Percentiles rank a stretch among this genome's conserved stretches.
Conservation (phyloP, 1,284 basidiomycete genomes). For the Leccinum griseonigrum region DNA sequence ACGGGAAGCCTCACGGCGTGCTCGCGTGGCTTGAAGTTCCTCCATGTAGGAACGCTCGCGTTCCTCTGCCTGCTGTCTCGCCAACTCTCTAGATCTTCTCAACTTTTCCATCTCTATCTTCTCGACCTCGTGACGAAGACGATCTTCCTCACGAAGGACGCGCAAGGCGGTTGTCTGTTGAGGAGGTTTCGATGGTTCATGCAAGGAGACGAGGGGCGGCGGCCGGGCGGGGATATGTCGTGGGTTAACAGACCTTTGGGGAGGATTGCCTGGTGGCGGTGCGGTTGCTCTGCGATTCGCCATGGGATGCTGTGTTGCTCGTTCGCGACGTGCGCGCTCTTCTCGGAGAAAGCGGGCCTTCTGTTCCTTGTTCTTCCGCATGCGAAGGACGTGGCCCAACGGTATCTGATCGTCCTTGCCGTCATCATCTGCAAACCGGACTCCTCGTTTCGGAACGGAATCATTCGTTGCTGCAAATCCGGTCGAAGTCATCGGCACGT, state of each 20-base stretch:
- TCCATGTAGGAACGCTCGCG: constrained; percentile 54
- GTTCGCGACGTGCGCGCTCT: constrained; percentile 52
- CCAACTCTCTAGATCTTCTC: constrained; percentile 52
- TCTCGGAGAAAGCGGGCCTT: constrained; percentile 65
- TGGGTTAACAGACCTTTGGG: constrained; percentile 14
- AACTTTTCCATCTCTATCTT: constrained; percentile 52
- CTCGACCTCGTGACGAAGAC: constrained; percentile 48
- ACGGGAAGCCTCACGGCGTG: constrained; percentile 57
- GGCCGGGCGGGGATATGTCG: constrained; percentile 20
- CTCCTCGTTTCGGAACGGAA: constrained; percentile 50
- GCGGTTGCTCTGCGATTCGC: constrained; percentile 36
- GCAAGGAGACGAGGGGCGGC: constrained; percentile 22
- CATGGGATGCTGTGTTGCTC: constrained; percentile 31
- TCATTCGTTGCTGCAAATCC: constrained; percentile 15
- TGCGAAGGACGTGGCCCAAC: constrained; percentile 62
- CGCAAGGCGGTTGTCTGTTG: constrained; percentile 9
- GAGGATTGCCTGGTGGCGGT: constrained; percentile 12
- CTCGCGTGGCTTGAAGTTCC: constrained; percentile 58
- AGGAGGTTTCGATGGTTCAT: constrained; percentile 9
- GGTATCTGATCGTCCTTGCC: constrained; percentile 65
- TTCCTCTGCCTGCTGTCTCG: constrained; percentile 54
- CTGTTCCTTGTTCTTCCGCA: constrained; percentile 68
- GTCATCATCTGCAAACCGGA: constrained; percentile 65
- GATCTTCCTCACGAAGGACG: constrained; percentile 42
- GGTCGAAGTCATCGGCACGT: constrained; percentile 5